Evolutionary conservation across 306 rosid species (phyloP), one percentile per base, ranked within the genome.

Genomic region (Medicago arabica): DNA sequence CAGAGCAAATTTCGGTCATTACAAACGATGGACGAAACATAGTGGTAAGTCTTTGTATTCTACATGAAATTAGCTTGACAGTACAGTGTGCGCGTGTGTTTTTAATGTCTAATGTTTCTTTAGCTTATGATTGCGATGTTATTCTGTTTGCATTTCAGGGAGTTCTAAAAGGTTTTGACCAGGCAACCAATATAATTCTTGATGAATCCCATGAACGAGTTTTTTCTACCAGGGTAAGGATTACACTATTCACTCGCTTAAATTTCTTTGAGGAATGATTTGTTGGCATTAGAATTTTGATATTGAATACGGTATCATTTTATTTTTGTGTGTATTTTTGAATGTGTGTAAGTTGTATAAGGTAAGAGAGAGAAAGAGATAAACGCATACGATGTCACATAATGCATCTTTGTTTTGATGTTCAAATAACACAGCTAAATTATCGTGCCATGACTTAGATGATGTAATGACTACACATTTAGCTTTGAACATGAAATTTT

Each of bases 151-250:
- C 60, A 58, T 11, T 77, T 72, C 71, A 92, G 98, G 98, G 98
- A 59, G 73, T 92, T 41, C 82, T 95, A 83, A 95, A 90, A 82
- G 98, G 98, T 76, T 95, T 92, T 80, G 98, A 95, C 78, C 99
- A 90, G 90, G 97, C 99, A 58, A 95, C 99, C 13, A 95, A 95
- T 76, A 95, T 92, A n/a, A 95, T 95, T 80, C 97, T 95, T 15
- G 99, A 95, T 77, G 99, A 95, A 79, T 95, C 97, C 51, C 97
- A 90, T 76, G 99, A 95, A 82, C 93, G 97, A 11, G 99, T 95
- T 75, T 95, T 83, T 81, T 95, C 99, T 16, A 95, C 99, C 44
- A 92, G 92, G 97, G 99, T 92, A 81, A 81, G 81, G 64, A 63
- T 54, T 61, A 60, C 43, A 15, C 18, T 75, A 23, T 68, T 21